These are phyloP conservation scores for Zostera marina DNA, from an alignment of 116 monocot species.

Conservation along the genomic window DNA sequence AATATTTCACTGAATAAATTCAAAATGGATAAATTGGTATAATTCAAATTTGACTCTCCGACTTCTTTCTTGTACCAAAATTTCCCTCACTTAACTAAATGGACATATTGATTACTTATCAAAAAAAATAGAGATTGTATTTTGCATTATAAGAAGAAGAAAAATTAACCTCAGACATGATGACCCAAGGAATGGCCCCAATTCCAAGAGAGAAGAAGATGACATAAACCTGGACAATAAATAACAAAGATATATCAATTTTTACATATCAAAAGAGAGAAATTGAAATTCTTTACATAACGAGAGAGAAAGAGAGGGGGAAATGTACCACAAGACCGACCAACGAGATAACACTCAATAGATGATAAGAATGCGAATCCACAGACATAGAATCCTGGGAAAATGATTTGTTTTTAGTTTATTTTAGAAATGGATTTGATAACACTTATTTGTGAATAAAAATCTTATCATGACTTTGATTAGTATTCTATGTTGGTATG, in stretches of 20 bases:
- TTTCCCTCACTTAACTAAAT: no score
- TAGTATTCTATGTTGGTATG: background rate
- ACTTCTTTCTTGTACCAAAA: no score
- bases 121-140: no score
- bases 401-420: background rate
- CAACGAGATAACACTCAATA: slow-evolving; percentile 54
- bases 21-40: no score
- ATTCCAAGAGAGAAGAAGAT: slow-evolving; percentile 62
- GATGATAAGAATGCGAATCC: slow-evolving; percentile 33
- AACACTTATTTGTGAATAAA: no score
- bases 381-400: slow-evolving; percentile 32
- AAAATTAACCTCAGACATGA: slow-evolving; percentile 90
- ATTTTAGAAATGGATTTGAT: no score
- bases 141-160: background rate
- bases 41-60: no score
- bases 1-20: no score
- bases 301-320: background rate
- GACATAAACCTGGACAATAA: slow-evolving; percentile 39
- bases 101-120: no score
- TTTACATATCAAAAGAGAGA: background rate
- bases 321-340: slow-evolving; percentile 72
- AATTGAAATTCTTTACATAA: background rate
- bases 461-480: no score
- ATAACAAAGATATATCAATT: slow-evolving; percentile 2
- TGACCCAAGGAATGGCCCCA: slow-evolving; percentile 76